Percentiles rank a stretch among this genome's conserved stretches.
These are phyloP conservation scores for Zygosaccharomyces pseudorouxii DNA, from an alignment of 805 yeast genomes.

Conservation along the genomic window DNA sequence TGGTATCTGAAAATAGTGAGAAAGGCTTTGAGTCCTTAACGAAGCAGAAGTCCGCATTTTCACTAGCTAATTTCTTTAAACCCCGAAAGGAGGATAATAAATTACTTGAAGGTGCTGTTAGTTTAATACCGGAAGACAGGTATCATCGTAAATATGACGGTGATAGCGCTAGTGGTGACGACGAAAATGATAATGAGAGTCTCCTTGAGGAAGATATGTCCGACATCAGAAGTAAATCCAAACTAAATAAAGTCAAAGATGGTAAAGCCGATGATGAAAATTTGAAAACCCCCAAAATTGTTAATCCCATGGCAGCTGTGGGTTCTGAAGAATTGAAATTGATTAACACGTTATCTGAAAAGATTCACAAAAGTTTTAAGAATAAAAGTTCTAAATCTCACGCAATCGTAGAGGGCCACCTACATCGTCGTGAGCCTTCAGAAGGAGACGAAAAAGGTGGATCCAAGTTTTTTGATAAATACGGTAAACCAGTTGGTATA, in stretches of 20 bases:
- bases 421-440: conserved; percentile 3
- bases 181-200: conserved; percentile 9
- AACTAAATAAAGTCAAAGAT: not conserved
- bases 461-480: conserved; percentile 39
- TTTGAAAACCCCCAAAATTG: conserved; percentile 23
- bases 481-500: conserved; percentile 48
- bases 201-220: conserved; percentile 7
- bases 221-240: conserved; percentile 5
- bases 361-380: conserved; percentile 41
- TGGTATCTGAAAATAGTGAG: conserved; percentile 18
- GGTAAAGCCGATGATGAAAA: conserved; percentile 5
- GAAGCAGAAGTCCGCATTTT: conserved; percentile 20
- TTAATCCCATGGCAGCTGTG: conserved; percentile 40
- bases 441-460: conserved; percentile 7
- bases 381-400: conserved; percentile 21
- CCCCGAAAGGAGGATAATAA: conserved; percentile 22
- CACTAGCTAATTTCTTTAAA: conserved; percentile 23
- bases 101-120: conserved; percentile 21
- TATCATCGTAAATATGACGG: conserved; percentile 1
- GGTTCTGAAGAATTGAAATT: conserved; percentile 46
- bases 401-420: conserved; percentile 13
- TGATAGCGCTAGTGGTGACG: conserved; percentile 7
- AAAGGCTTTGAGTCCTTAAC: conserved; percentile 9
- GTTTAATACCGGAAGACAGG: conserved; percentile 19
- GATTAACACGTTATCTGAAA: conserved; percentile 45